Evolutionary conservation across 1,284 basidiomycete genomes (phyloP).

Genomic region (Moesziomyces globuligerus): DNA sequence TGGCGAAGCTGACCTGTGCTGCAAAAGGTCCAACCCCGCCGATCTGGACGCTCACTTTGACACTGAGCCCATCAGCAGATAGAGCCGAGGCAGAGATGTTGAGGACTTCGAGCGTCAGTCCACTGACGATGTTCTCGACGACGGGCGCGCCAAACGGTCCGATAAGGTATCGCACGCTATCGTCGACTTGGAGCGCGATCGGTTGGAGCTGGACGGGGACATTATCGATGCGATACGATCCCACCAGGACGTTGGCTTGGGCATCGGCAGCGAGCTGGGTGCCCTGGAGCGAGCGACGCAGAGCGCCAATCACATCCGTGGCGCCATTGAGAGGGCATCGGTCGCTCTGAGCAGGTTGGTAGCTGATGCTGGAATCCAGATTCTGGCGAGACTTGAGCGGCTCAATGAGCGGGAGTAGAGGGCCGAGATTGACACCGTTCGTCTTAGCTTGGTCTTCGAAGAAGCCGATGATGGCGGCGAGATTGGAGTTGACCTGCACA

Average conservation of each 20-base stretch:
- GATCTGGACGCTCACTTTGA: slow-evolving; percentile 66
- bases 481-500: slow-evolving; percentile 76
- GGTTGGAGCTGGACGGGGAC: slow-evolving; percentile 73
- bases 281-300: slow-evolving; percentile 74
- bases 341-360: slow-evolving; percentile 58
- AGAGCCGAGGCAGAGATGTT: slow-evolving; percentile 75
- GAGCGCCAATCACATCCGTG: slow-evolving; percentile 70
- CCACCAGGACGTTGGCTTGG: slow-evolving; percentile 41
- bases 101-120: slow-evolving; percentile 72
- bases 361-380: slow-evolving; percentile 73
- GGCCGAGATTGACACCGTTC: slow-evolving; percentile 75
- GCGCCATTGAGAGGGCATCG: slow-evolving; percentile 73
- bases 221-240: slow-evolving; percentile 71
- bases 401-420: slow-evolving; percentile 73
- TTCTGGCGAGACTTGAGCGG: slow-evolving; percentile 73
- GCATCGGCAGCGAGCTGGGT: slow-evolving; percentile 72
- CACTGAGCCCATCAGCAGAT: slow-evolving; percentile 40
- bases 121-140: slow-evolving; percentile 75
- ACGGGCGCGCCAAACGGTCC: slow-evolving; percentile 73
- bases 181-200: slow-evolving; percentile 75
- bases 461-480: slow-evolving; percentile 74
- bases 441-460: slow-evolving; percentile 72
- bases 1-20: slow-evolving; percentile 68
- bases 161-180: slow-evolving; percentile 75
- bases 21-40: slow-evolving; percentile 68